Evolutionary conservation across 345 rosid species (phyloP).

Genomic region (Pseudoturritis turrita): DNA sequence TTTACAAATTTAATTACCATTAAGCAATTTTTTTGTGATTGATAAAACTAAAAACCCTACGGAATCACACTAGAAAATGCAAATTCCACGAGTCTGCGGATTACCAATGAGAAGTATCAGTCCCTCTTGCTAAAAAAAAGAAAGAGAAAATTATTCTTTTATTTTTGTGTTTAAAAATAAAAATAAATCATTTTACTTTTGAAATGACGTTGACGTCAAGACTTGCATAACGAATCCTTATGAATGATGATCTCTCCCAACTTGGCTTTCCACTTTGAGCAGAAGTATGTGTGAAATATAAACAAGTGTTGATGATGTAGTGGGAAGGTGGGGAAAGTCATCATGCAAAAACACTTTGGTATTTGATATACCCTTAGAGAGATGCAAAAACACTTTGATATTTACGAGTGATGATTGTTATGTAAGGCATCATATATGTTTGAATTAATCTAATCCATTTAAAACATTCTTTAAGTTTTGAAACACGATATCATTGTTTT

Average conservation of each 20-base stretch:
- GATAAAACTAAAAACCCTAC: too few species aligned
- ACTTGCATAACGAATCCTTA: slow-evolving; percentile 7
- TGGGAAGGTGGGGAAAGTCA: slow-evolving; percentile 8
- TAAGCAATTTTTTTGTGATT: too few species aligned
- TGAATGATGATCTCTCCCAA: background rate
- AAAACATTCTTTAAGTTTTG: background rate
- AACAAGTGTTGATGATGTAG: slow-evolving; percentile 7
- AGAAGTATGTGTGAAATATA: background rate
- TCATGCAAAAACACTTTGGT: too few species aligned
- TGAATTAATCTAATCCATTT: background rate
- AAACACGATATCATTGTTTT: background rate
- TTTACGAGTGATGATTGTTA: slow-evolving; percentile 12
- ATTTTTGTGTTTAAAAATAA: background rate
- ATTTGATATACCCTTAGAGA: background rate
- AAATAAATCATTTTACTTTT: background rate
- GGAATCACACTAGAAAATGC: too few species aligned
- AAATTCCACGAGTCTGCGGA: too few species aligned
- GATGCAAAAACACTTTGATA: background rate
- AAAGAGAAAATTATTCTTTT: background rate
- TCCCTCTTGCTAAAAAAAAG: background rate
- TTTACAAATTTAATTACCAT: too few species aligned
- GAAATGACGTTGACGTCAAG: slow-evolving; percentile 11
- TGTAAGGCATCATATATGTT: background rate
- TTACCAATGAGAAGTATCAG: too few species aligned
- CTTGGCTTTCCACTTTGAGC: slow-evolving; percentile 11